Evolutionary conservation across 495 filamentous ascomycete genomes (phyloP).

Genomic region (Podospora comata): DNA sequence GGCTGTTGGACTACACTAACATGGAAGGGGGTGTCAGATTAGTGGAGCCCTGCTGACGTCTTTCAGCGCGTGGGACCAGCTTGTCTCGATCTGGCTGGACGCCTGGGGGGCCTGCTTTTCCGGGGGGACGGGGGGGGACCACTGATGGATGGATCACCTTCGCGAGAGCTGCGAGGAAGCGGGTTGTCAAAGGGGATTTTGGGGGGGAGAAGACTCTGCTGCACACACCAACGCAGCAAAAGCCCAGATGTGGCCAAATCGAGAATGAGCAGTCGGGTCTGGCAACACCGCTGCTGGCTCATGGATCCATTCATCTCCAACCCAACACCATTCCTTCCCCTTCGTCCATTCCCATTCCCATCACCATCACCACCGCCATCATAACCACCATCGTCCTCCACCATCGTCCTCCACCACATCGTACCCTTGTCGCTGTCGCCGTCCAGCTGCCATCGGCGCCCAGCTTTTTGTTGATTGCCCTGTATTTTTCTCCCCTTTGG

Average conservation of each 20-base stretch:
- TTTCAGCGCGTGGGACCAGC: slow-evolving; percentile 25
- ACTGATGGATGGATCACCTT: slow-evolving; percentile 42
- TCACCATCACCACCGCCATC: slow-evolving; percentile 22
- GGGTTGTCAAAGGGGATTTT: slow-evolving; percentile 36
- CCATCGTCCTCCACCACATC: slow-evolving; percentile 9
- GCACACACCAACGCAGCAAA: slow-evolving; percentile 37
- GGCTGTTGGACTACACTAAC: neutral
- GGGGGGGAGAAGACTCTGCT: slow-evolving; percentile 30
- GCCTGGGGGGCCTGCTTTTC: slow-evolving; percentile 1
- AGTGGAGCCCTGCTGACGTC: slow-evolving; percentile 31
- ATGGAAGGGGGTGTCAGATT: slow-evolving; percentile 19
- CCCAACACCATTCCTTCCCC: slow-evolving; percentile 15
- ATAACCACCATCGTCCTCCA: slow-evolving; percentile 22
- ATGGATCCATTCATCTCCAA: slow-evolving; percentile 26
- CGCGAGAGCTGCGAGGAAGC: slow-evolving; percentile 35
- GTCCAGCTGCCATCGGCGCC: slow-evolving; percentile 6
- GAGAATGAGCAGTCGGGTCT: slow-evolving; percentile 30
- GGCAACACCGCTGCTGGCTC: slow-evolving; percentile 11
- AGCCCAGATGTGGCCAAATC: slow-evolving; percentile 36
- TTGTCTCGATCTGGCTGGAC: slow-evolving; percentile 27
- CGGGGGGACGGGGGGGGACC: slow-evolving; percentile 28
- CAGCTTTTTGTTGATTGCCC: slow-evolving; percentile 7
- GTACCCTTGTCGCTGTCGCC: slow-evolving; percentile 32
- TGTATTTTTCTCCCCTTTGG: neutral
- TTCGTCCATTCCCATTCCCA: slow-evolving; percentile 11